A percentile compares a stretch with the other conserved stretches of the same genome.
Evolutionary conservation across 495 filamentous ascomycete species (phyloP).

Genomic region (Penicillium riverlandense): DNA sequence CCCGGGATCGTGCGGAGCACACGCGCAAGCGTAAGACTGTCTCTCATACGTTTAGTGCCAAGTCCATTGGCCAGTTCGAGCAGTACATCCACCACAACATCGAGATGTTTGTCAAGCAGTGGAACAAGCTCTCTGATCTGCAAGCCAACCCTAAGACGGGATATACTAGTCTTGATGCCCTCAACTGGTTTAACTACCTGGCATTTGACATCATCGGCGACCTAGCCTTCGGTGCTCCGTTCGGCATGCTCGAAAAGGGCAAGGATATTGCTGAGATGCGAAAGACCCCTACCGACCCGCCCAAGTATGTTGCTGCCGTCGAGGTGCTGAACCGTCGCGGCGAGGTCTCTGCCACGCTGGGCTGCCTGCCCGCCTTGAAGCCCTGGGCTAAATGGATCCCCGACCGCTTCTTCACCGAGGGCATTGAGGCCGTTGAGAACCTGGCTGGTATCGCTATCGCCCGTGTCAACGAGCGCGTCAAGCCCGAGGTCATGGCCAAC

Average conservation of each 20-base stretch:
- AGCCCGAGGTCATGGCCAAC: constrained; percentile 49
- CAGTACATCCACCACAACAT: constrained; percentile 82
- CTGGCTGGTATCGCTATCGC: constrained; percentile 65
- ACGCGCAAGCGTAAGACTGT: constrained; percentile 86
- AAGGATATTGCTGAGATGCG: constrained; percentile 56
- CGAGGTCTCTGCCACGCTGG: constrained; percentile 45
- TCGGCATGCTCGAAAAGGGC: constrained; percentile 47
- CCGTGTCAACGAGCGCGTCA: constrained; percentile 65
- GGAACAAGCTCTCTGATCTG: constrained; percentile 49
- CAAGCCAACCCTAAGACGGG: constrained; percentile 38
- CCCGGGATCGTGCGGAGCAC: constrained; percentile 73
- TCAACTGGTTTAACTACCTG: constrained; percentile 92
- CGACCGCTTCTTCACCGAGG: constrained; percentile 45
- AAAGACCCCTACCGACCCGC: constrained; percentile 32
- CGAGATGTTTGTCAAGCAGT: constrained; percentile 64
- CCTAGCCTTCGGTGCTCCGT: constrained; percentile 46
- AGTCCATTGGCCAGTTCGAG: constrained; percentile 78
- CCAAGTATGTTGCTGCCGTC: constrained; percentile 43
- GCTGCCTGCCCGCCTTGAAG: constrained; percentile 37
- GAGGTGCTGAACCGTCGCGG: constrained; percentile 50
- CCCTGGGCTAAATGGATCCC: constrained; percentile 47
- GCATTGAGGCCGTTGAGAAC: constrained; percentile 41
- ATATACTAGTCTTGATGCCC: constrained; percentile 62
- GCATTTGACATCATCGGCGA: constrained; percentile 88
- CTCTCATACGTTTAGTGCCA: constrained; percentile 79